Percentiles rank a stretch among this genome's conserved stretches.
These are phyloP conservation scores for Psilocybe mexicana DNA, from an alignment of 1,284 basidiomycete species.

Conservation along the genomic window DNA sequence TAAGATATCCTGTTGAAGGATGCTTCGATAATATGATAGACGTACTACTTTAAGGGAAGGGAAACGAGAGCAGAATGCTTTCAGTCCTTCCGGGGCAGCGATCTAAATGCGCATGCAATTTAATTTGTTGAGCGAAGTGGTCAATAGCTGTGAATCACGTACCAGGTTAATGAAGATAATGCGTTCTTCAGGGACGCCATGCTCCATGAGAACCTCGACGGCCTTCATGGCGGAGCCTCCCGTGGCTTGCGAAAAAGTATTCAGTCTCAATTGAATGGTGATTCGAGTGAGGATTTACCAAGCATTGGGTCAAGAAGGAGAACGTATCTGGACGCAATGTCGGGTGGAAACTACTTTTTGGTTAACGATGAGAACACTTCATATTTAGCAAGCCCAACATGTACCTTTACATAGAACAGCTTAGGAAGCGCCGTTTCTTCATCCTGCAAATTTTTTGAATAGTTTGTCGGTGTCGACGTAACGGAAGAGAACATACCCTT, in stretches of 20 bases:
- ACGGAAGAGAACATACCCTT: slow-evolving; percentile 50
- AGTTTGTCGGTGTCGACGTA: background rate
- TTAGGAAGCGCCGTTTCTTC: slow-evolving; percentile 91
- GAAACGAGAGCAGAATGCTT: slow-evolving; percentile 79
- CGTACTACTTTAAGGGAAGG: slow-evolving; percentile 83
- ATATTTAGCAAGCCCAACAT: slow-evolving; percentile 15
- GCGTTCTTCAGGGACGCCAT: slow-evolving; percentile 85
- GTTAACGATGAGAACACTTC: background rate
- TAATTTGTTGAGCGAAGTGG: background rate
- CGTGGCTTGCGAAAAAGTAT: slow-evolving; percentile 61
- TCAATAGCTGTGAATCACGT: slow-evolving; percentile 20
- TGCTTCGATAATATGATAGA: slow-evolving; percentile 10
- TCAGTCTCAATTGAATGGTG: background rate
- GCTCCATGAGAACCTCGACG: slow-evolving; percentile 89
- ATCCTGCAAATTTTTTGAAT: slow-evolving; percentile 53
- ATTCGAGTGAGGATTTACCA: slow-evolving; percentile 48
- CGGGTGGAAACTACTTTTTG: slow-evolving; percentile 76
- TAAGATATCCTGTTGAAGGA: background rate
- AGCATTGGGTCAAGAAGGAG: slow-evolving; percentile 98
- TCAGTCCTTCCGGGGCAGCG: slow-evolving; percentile 89
- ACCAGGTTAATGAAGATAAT: slow-evolving; percentile 98
- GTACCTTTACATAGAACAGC: slow-evolving; percentile 84
- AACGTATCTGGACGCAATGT: slow-evolving; percentile 90
- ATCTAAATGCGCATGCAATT: slow-evolving; percentile 51
- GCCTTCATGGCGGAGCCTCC: slow-evolving; percentile 98